Conservation (phyloP, 768 basidiomycete species). For the Hypholoma fasciculare region DNA sequence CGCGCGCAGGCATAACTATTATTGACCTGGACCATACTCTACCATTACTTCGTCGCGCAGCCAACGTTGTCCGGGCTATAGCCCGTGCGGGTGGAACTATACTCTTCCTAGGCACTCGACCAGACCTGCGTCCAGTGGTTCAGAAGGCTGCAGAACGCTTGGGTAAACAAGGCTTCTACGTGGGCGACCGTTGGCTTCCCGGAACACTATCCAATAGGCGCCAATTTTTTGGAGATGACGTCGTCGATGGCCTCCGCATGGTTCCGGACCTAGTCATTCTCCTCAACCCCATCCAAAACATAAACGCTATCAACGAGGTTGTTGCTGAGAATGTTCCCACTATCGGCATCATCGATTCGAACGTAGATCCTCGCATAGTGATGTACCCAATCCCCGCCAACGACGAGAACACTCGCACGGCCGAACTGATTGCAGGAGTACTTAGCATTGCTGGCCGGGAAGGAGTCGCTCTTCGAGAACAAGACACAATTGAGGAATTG, state of each 20-base stretch:
- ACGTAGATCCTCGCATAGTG: slow-evolving; percentile 93
- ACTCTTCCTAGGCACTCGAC: slow-evolving; percentile 87
- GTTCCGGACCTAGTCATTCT: slow-evolving; percentile 88
- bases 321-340: slow-evolving; percentile 90
- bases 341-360: slow-evolving; percentile 91
- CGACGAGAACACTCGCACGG: slow-evolving; percentile 89
- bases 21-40: slow-evolving; percentile 96
- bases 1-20: slow-evolving; percentile 84
- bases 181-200: slow-evolving; percentile 89
- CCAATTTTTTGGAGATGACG: slow-evolving; percentile 66
- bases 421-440: slow-evolving; percentile 88
- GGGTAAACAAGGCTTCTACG: slow-evolving; percentile 78
- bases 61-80: slow-evolving; percentile 81
- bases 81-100: slow-evolving; percentile 81
- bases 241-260: slow-evolving; percentile 51
- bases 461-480: slow-evolving; percentile 51
- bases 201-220: slow-evolving; percentile 91
- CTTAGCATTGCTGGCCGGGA: slow-evolving; percentile 86
- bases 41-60: slow-evolving; percentile 87
- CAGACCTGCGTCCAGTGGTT: slow-evolving; percentile 74
- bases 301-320: slow-evolving; percentile 89
- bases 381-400: slow-evolving; percentile 99
- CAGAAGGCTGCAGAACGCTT: slow-evolving; percentile 79
- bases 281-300: slow-evolving; percentile 85
- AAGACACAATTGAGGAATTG: slow-evolving; percentile 27